These are phyloP conservation scores for Lodderomyces parapsilosis DNA, from an alignment of 1,139 yeast species.

Conservation along the genomic window DNA sequence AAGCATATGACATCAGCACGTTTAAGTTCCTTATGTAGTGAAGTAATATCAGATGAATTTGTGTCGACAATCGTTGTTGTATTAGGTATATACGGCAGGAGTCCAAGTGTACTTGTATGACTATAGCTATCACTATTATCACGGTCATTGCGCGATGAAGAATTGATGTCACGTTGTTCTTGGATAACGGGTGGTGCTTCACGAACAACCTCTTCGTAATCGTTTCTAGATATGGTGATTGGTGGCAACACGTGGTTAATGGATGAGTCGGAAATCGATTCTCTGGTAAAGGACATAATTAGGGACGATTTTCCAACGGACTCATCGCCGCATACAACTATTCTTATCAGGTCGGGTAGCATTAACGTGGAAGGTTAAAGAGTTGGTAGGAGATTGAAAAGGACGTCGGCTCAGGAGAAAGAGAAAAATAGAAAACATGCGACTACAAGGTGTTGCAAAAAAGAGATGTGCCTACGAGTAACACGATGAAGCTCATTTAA, in stretches of 20 bases:
- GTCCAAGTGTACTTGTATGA: background rate
- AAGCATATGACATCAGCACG: slow-evolving; percentile 91
- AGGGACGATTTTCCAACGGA: slow-evolving; percentile 82
- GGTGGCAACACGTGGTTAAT: slow-evolving; percentile 75
- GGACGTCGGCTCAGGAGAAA: too few relatives aligned
- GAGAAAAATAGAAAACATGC: too few relatives aligned
- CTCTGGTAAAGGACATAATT: slow-evolving; percentile 78
- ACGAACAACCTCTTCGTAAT: slow-evolving; percentile 24
- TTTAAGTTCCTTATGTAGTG: slow-evolving; percentile 71
- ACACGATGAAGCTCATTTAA: too few relatives aligned
- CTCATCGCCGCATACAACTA: slow-evolving; percentile 96
- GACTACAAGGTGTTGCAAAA: too few relatives aligned
- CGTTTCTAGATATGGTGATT: slow-evolving; percentile 58
- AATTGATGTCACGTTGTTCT: background rate
- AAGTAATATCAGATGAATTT: slow-evolving; percentile 57
- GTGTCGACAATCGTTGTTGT: slow-evolving; percentile 81
- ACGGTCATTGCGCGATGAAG: background rate
- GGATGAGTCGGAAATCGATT: slow-evolving; percentile 70
- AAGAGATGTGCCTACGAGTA: too few relatives aligned
- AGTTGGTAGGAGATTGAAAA: background rate
- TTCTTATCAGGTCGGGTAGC: slow-evolving; percentile 57
- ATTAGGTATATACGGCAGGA: slow-evolving; percentile 47
- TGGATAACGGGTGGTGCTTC: background rate
- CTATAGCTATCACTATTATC: background rate
- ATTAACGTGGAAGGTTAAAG: slow-evolving; percentile 13